Evolutionary conservation across 1,284 basidiomycete species (phyloP), one percentile per base, ranked within the genome.

Genomic region (Pyrrhoderma noxium): DNA sequence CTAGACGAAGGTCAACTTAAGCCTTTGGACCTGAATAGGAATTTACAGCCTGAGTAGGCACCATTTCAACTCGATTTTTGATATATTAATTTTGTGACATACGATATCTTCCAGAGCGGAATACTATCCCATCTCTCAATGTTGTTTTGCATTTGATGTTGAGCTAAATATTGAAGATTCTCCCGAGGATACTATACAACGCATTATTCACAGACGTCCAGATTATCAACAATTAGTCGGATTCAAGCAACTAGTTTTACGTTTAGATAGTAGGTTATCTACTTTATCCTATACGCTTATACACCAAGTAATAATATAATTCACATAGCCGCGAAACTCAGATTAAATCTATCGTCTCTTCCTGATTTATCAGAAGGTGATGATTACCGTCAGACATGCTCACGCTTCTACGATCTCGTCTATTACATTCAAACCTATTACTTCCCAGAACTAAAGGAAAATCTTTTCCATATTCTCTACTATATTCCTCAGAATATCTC

Each of bases 81-180:
- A 31, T 37, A n/a, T 5, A 35, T n/a, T n/a, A 18, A 3, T 9
- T 2, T 7, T 23, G 2, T 16, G 8, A 1, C 4, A n/a, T 47
- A 18, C 21, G n/a, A 14, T 23, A 22, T 13, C 34, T 45, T n/a
- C 8, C 39, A 43, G 23, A 8, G 25, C 31, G 19, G 39, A 56
- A 8, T 38, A 31, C 7, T 40, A 52, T 43, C 18, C 50, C 8
- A 62, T 66, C 55, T 55, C 58, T 11, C 53, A 60, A 8, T 65
- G 64, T 62, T 56, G 58, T 25, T 54, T 66, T n/a, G 65, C 66
- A 4, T 67, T 65, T 53, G 65, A 66, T 45, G 63, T 67, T 16
- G 58, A 62, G 9, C 22, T 67, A 25, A 61, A 63, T 54, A 58
- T 63, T 53, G 57, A 58, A 25, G 49, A 59, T 5, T 58, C 63